Evolutionary conservation across 345 rosid genomes (phyloP), one percentile per base, ranked within the genome.

Genomic region (Durio zibethinus): DNA sequence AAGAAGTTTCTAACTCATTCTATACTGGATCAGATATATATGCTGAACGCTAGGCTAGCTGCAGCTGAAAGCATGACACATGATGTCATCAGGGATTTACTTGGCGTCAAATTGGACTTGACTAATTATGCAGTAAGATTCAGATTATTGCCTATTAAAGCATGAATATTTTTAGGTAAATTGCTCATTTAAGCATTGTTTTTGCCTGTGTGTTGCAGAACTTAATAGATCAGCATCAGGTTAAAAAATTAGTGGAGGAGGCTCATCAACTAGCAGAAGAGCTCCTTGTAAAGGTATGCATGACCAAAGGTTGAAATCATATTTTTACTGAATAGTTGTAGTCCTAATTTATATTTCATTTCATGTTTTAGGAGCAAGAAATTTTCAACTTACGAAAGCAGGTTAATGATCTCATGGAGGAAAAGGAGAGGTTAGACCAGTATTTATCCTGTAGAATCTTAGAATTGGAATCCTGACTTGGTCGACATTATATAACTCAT

Each of bases 61-160:
- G 92, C 97, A 64, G 94, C 94, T 64, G 98, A 94, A 84, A 94
- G 90, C 93, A 94, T 91, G 98, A 93, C 98, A 31, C 97, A 93
- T 78, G 97, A 94, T 80, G 91, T 94, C 78, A 93, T 94, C 78
- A 96, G 94, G 57, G 98, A 94, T 88, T 86, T 94, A 79, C 95
- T 94, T 73, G 93, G 97, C 33, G 91, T 94, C 77, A 93, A 90
- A 82, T 76, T 93, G 88, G 97, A 94, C 76, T 87, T 94, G 86
- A 90, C 91, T 21, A 91, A 88, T 82, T 93, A 93, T 76, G 97
- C 97, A 38, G 98, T 93, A 86, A 87, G 97, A 86, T 56, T 79
- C 42, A 27, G 21, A 38, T 29, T 64, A 38, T 57, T 52, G 18
- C 36, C 54, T 54, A 76, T 14, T 60, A 23, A 42, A 54, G 57